A percentile compares a stretch with the other conserved stretches of the same genome.
These are phyloP conservation scores for Colletotrichum agaves DNA, from an alignment of 2,329 filamentous ascomycete species.

Conservation along the genomic window DNA sequence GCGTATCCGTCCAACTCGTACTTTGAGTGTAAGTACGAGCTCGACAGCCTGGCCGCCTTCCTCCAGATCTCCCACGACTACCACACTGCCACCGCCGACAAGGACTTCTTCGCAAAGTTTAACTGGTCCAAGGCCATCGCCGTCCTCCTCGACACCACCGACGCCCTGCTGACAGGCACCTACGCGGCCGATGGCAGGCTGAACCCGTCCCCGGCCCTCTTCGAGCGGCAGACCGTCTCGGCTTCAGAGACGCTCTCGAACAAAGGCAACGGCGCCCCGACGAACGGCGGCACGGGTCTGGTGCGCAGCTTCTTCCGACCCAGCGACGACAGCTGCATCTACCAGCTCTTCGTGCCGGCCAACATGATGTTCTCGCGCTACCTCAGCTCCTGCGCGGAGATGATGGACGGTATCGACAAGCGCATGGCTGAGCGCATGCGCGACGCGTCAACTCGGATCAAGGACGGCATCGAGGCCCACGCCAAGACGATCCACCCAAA, in stretches of 20 bases:
- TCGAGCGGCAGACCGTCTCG: constrained; percentile 76
- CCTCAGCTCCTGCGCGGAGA: constrained; percentile 60
- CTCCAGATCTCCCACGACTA: constrained; percentile 85
- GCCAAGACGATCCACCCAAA: constrained; percentile 71
- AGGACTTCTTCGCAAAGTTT: constrained; percentile 76
- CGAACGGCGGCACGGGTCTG: constrained; percentile 81
- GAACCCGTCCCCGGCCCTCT: constrained; percentile 74
- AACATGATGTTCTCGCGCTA: constrained; percentile 86
- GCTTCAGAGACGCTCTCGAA: constrained; percentile 86
- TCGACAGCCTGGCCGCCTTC: constrained; percentile 90
- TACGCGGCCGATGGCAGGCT: constrained; percentile 71
- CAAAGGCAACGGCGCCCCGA: constrained; percentile 80
- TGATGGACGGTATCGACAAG: constrained; percentile 58
- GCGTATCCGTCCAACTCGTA: constrained; percentile 76
- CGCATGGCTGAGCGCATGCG: constrained; percentile 68
- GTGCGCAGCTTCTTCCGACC: constrained; percentile 90
- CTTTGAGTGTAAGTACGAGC: constrained; percentile 94
- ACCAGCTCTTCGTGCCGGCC: constrained; percentile 88
- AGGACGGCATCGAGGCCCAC: constrained; percentile 74
- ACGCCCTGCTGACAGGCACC: constrained; percentile 78
- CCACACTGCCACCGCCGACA: constrained; percentile 77
- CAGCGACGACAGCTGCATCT: constrained; percentile 86
- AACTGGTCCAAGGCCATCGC: constrained; percentile 80
- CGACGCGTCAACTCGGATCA: constrained; percentile 65
- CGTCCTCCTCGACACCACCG: constrained; percentile 74